Conservation (phyloP, 2,329 filamentous ascomycete species). For the Colletotrichum musae region DNA sequence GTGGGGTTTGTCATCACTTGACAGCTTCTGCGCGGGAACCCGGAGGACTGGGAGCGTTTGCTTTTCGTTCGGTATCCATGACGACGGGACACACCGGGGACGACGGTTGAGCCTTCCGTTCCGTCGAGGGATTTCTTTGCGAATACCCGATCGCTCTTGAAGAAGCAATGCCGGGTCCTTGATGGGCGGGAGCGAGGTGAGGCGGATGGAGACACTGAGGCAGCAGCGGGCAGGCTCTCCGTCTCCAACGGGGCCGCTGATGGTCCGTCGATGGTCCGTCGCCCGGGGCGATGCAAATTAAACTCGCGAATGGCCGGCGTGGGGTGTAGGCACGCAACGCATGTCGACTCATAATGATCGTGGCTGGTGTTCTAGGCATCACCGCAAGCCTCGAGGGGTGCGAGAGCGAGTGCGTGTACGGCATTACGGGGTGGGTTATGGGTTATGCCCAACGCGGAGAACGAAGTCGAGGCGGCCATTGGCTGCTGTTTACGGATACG, state of each 20-base stretch:
- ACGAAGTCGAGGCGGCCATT: neutral
- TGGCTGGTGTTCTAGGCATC: slow-evolving; percentile 36
- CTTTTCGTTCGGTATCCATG: slow-evolving; percentile 29
- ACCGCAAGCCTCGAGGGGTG: slow-evolving; percentile 12
- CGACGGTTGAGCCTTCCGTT: neutral
- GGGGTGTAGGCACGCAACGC: neutral
- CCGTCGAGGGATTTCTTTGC: slow-evolving; percentile 2
- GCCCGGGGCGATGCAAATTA: slow-evolving; percentile 32
- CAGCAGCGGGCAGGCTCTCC: neutral
- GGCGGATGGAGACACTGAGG: neutral
- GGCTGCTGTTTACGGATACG: slow-evolving; percentile 19
- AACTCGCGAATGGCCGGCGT: slow-evolving; percentile 22
- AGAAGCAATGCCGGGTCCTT: slow-evolving; percentile 13
- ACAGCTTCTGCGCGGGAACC: slow-evolving; percentile 9
- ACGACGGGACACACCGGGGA: slow-evolving; percentile 27
- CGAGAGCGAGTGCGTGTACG: slow-evolving; percentile 27
- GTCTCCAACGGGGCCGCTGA: slow-evolving; percentile 9
- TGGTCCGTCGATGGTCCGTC: slow-evolving; percentile 17
- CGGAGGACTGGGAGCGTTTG: slow-evolving; percentile 12
- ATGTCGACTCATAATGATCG: slow-evolving; percentile 32
- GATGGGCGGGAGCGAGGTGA: neutral
- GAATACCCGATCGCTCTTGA: neutral
- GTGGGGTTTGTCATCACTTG: slow-evolving; percentile 30
- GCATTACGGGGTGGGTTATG: slow-evolving; percentile 11
- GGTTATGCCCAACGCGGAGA: slow-evolving; percentile 35